These are phyloP conservation scores for sunflower (Helianthus annuus) DNA, from an alignment of 129 eudicot species.

Conservation along the genomic window DNA sequence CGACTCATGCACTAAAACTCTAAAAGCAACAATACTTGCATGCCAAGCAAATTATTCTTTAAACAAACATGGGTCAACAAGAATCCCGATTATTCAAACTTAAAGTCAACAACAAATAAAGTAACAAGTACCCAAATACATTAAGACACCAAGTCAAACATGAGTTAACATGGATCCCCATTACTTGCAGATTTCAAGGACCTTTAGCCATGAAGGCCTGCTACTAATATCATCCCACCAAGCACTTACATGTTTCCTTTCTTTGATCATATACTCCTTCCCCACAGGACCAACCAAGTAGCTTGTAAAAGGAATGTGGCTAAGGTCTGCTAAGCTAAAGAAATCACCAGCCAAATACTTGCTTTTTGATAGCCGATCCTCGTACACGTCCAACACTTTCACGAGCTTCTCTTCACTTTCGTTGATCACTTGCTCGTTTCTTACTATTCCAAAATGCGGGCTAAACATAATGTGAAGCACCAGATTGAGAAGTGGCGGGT, in stretches of 20 bases:
- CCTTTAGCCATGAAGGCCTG: slow-evolving; percentile 75
- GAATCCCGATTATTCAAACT: slow-evolving; percentile 7
- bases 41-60: neutral
- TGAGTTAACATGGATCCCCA: neutral
- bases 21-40: neutral
- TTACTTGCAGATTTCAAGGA: slow-evolving; percentile 32
- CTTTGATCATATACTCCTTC: slow-evolving; percentile 55
- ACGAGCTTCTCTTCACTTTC: slow-evolving; percentile 55
- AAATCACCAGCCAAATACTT: slow-evolving; percentile 82
- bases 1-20: neutral
- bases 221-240: slow-evolving; percentile 89
- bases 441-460: slow-evolving; percentile 32
- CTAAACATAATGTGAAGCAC: slow-evolving; percentile 45
- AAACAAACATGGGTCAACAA: slow-evolving; percentile 18
- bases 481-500: slow-evolving; percentile 49
- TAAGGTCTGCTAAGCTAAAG: slow-evolving; percentile 71
- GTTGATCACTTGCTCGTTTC: slow-evolving; percentile 41
- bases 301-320: slow-evolving; percentile 55
- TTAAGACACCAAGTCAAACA: neutral
- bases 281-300: slow-evolving; percentile 42
- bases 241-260: slow-evolving; percentile 59
- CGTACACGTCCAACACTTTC: slow-evolving; percentile 60
- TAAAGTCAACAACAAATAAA: neutral
- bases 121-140: neutral
- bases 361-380: slow-evolving; percentile 54